Evolutionary conservation across 2,329 filamentous ascomycete genomes (phyloP).

Genomic region (Nigrospora oryzae): DNA sequence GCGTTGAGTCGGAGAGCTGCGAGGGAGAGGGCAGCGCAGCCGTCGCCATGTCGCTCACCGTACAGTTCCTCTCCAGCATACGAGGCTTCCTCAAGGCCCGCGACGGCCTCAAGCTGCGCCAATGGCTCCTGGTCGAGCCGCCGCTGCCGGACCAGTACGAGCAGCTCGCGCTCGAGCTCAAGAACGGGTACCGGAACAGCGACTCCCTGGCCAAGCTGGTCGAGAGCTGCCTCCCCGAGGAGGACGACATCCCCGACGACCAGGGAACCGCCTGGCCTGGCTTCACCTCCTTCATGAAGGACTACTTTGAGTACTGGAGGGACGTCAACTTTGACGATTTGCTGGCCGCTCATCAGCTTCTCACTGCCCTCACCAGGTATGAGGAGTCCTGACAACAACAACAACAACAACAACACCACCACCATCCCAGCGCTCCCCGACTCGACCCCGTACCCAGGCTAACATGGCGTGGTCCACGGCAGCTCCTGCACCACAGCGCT

Average conservation of each 20-base stretch:
- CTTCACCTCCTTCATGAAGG: conserved; percentile 70
- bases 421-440: too few relatives aligned
- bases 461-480: not conserved
- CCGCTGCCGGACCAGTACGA: conserved; percentile 59
- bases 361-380: conserved; percentile 69
- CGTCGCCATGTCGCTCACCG: conserved; percentile 49
- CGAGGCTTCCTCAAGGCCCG: conserved; percentile 51
- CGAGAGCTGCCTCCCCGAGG: conserved; percentile 54
- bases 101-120: conserved; percentile 57
- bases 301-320: conserved; percentile 74
- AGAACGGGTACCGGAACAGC: conserved; percentile 41
- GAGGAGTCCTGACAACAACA: conserved; percentile 20
- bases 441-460: not conserved
- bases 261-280: conserved; percentile 64
- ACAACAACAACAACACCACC: not conserved
- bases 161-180: conserved; percentile 60
- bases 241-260: conserved; percentile 55
- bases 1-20: too few relatives aligned
- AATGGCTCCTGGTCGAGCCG: conserved; percentile 69
- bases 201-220: conserved; percentile 55
- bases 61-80: conserved; percentile 61
- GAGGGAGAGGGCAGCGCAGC: not conserved
- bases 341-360: conserved; percentile 63
- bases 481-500: conserved; percentile 80
- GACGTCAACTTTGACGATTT: conserved; percentile 73